phyloP scores from a whole-genome alignment of 2,329 filamentous ascomycete genomes.

The Ceratocystiopsis brevicomis region DNA sequence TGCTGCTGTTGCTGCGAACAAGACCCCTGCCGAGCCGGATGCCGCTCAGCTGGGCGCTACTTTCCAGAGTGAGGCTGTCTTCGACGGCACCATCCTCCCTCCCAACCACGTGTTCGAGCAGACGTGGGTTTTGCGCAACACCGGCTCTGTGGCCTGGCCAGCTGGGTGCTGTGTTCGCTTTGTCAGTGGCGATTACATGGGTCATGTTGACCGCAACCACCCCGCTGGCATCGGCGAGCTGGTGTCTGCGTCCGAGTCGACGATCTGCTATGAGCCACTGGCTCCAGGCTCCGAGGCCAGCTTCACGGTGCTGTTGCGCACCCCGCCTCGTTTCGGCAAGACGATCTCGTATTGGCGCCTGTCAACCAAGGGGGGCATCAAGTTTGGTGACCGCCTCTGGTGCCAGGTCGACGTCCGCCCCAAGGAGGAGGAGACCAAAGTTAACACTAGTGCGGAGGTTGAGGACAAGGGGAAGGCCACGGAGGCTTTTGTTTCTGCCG shows the following conservation, averaged over 20 bases:
- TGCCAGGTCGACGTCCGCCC: conserved; percentile 63
- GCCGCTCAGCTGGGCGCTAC: conserved; percentile 27
- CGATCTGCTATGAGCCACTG: conserved; percentile 49
- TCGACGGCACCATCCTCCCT: conserved; percentile 55
- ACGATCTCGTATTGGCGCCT: conserved; percentile 94
- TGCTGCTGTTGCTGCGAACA: background rate
- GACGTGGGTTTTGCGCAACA: conserved; percentile 80
- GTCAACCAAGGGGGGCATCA: conserved; percentile 57
- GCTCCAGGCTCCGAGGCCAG: conserved; percentile 54
- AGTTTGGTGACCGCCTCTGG: conserved; percentile 89
- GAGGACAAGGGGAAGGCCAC: conserved; percentile 9
- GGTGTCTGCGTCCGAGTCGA: conserved; percentile 64
- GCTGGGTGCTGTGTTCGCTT: conserved; percentile 78
- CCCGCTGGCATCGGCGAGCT: conserved; percentile 64
- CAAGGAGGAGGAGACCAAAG: conserved; percentile 16
- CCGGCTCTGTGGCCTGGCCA: conserved; percentile 64
- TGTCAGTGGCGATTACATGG: conserved; percentile 91
- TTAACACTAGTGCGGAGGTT: conserved; percentile 10
- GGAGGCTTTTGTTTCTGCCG: conserved; percentile 39
- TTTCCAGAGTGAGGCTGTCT: conserved; percentile 61
- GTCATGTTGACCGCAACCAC: conserved; percentile 63
- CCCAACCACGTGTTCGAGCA: conserved; percentile 66
- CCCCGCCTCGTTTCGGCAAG: conserved; percentile 56
- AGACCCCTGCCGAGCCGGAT: conserved; percentile 6
- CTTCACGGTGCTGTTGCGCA: conserved; percentile 74